These are phyloP conservation scores for Capronia americana DNA, from an alignment of 2,329 filamentous ascomycete genomes.

Conservation along the genomic window DNA sequence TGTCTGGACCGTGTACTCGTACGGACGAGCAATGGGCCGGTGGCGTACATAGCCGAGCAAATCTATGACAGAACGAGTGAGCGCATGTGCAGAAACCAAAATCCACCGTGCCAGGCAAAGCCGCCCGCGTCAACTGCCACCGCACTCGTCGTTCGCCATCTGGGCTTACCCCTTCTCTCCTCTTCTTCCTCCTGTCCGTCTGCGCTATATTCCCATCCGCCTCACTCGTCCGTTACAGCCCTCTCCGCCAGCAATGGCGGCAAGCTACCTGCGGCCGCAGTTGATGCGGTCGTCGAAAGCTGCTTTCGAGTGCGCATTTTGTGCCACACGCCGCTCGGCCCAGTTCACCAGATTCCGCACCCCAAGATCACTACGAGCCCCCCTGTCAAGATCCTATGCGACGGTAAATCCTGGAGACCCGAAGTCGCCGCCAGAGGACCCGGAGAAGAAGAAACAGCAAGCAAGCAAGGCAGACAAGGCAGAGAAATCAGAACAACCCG, in stretches of 20 bases:
- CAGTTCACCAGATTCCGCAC: constrained; percentile 47
- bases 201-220: neutral
- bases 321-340: constrained; percentile 51
- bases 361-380: constrained; percentile 49
- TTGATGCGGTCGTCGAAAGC: constrained; percentile 54
- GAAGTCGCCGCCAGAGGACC: constrained; percentile 48
- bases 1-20: neutral
- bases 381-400: constrained; percentile 50
- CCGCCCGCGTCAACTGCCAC: constrained; percentile 32
- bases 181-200: constrained; percentile 1
- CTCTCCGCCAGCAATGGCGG: constrained; percentile 35
- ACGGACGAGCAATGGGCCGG: neutral
- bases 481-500: constrained; percentile 46
- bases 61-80: constrained; percentile 16
- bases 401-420: constrained; percentile 54
- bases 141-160: constrained; percentile 9
- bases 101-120: constrained; percentile 28
- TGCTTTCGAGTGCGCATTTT: constrained; percentile 60
- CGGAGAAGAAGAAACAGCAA: constrained; percentile 33
- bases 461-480: constrained; percentile 40
- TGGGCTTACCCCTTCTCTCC: constrained; percentile 15
- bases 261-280: constrained; percentile 38
- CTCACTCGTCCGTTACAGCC: constrained; percentile 14
- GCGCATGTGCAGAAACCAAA: neutral
- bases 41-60: constrained; percentile 6